Conservation (phyloP, 345 rosid species). For the Pseudoturritis turrita region DNA sequence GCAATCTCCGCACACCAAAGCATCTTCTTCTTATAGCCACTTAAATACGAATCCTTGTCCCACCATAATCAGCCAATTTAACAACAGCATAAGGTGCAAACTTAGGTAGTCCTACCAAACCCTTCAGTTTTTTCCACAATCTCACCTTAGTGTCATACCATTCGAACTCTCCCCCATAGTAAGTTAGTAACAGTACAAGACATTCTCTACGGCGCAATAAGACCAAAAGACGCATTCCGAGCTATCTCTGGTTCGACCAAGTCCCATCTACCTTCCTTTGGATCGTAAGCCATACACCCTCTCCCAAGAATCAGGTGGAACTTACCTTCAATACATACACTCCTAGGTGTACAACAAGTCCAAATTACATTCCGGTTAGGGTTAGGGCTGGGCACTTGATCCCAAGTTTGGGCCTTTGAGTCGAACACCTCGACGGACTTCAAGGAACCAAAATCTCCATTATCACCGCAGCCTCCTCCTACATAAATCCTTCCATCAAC, state of each 20-base stretch:
- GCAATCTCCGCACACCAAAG: constrained; percentile 53
- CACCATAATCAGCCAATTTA: constrained; percentile 29
- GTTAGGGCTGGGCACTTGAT: neutral
- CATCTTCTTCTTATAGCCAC: constrained; percentile 35
- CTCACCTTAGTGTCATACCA: constrained; percentile 44
- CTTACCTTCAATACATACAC: neutral
- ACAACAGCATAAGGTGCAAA: constrained; percentile 50
- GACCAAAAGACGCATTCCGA: constrained; percentile 37
- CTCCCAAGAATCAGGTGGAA: constrained; percentile 15
- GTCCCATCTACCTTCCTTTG: constrained; percentile 42
- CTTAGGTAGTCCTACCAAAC: constrained; percentile 45
- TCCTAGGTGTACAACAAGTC: neutral
- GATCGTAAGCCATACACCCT: constrained; percentile 45
- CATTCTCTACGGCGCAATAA: constrained; percentile 48
- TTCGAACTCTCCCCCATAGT: constrained; percentile 59
- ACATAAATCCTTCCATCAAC: constrained; percentile 50
- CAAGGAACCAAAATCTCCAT: constrained; percentile 27
- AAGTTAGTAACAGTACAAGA: constrained; percentile 54
- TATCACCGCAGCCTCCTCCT: constrained; percentile 44
- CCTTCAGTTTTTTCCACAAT: constrained; percentile 48
- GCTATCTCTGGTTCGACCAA: constrained; percentile 48
- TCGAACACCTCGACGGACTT: constrained; percentile 64
- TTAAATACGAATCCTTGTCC: constrained; percentile 33
- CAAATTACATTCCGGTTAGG: neutral
- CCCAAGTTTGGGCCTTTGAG: constrained; percentile 38